These are phyloP conservation scores for Stachybotrys chartarum DNA, from an alignment of 2,329 filamentous ascomycete species.

Conservation along the genomic window DNA sequence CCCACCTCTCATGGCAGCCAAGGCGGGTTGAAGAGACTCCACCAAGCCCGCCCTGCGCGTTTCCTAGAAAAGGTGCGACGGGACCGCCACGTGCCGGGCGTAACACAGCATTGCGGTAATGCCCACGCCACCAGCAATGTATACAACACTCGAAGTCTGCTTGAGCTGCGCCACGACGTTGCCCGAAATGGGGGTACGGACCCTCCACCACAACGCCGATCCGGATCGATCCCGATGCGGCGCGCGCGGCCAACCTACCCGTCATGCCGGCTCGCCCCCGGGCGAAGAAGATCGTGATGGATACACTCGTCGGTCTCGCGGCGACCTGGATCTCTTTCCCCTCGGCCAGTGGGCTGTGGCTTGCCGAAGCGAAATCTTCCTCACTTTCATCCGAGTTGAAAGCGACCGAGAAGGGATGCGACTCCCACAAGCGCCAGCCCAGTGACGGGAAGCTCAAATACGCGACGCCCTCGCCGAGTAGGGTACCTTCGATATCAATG, in stretches of 20 bases:
- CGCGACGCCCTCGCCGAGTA: constrained; percentile 18
- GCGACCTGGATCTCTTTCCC: not conserved
- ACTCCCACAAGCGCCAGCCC: constrained; percentile 23
- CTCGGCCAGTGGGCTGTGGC: not conserved
- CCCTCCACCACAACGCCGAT: not conserved
- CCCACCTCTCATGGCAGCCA: too few species aligned
- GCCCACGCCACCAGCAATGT: constrained; percentile 23
- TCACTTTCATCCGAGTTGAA: constrained; percentile 3
- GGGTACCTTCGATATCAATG: constrained; percentile 17
- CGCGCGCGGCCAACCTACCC: constrained; percentile 6
- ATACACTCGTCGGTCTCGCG: not conserved
- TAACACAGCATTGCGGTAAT: constrained; percentile 18
- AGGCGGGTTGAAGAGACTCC: too few species aligned
- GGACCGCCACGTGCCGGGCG: constrained; percentile 10
- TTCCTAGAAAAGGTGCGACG: too few species aligned
- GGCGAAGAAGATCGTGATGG: constrained; percentile 17
- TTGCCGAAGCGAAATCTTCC: not conserved
- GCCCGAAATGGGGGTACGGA: not conserved
- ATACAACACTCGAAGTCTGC: constrained; percentile 17
- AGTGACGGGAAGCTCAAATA: constrained; percentile 22
- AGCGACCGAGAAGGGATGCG: constrained; percentile 23
- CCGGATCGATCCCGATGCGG: not conserved
- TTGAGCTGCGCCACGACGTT: not conserved
- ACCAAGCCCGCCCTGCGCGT: too few species aligned
- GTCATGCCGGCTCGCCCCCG: constrained; percentile 16